These are phyloP conservation scores for Phytophthora europaea DNA, from an alignment of 352 stramenopile genomes.

Conservation along the genomic window DNA sequence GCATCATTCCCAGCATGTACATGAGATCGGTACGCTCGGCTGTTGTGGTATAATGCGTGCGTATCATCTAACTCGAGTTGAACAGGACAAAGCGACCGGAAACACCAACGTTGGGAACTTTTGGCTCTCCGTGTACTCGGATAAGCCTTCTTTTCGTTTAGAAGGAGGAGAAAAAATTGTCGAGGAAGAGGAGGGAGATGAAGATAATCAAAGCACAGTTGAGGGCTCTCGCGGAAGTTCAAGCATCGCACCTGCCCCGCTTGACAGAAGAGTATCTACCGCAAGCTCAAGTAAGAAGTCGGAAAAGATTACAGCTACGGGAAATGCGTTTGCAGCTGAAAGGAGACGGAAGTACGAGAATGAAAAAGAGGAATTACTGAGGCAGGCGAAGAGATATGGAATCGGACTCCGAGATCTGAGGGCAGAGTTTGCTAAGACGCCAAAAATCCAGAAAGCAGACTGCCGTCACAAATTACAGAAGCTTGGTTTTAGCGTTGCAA, in stretches of 20 bases:
- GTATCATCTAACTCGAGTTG: neutral
- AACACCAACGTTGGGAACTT: constrained; percentile 85
- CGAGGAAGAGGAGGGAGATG: constrained; percentile 82
- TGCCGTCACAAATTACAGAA: constrained; percentile 69
- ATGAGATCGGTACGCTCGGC: constrained; percentile 72
- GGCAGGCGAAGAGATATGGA: constrained; percentile 66
- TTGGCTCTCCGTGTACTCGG: constrained; percentile 86
- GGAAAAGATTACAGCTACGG: constrained; percentile 36
- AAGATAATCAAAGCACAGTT: constrained; percentile 33
- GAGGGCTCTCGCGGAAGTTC: constrained; percentile 12
- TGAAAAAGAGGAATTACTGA: constrained; percentile 76
- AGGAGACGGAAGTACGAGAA: constrained; percentile 74
- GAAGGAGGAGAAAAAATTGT: constrained; percentile 82
- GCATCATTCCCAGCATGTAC: constrained; percentile 90
- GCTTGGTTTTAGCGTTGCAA: constrained; percentile 75
- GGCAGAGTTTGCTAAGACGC: constrained; percentile 69
- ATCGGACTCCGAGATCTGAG: constrained; percentile 78
- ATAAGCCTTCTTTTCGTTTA: constrained; percentile 71
- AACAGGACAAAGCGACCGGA: constrained; percentile 78
- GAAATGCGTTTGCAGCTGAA: constrained; percentile 49
- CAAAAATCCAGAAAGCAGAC: constrained; percentile 60
- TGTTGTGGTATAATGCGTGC: neutral
- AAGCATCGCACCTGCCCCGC: neutral
- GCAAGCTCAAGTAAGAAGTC: constrained; percentile 50
- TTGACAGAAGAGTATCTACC: constrained; percentile 20